phyloP scores from a whole-genome alignment of 1,139 yeast species.

The Blastobotrys buckinghamii region DNA sequence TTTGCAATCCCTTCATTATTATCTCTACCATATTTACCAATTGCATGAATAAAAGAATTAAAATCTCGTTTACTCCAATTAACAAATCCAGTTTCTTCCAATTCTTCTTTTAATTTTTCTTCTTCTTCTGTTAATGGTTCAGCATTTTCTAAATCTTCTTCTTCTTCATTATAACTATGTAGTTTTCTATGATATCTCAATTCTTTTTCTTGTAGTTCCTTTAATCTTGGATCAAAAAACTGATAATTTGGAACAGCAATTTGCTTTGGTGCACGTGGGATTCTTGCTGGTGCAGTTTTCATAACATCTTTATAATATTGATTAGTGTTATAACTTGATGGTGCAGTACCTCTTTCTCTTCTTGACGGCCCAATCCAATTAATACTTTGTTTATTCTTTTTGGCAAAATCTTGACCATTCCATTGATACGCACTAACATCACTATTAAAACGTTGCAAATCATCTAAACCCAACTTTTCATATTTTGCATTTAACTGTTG shows the following conservation, averaged over 20 bases:
- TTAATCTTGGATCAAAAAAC: constrained; percentile 66
- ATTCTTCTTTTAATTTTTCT: constrained; percentile 51
- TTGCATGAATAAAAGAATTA: constrained; percentile 74
- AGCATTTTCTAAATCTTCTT: constrained; percentile 52
- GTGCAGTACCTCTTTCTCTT: constrained; percentile 71
- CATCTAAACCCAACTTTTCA: constrained; percentile 83
- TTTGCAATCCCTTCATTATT: constrained; percentile 57
- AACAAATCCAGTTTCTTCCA: constrained; percentile 61
- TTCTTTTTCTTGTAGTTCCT: constrained; percentile 67
- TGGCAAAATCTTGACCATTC: constrained; percentile 93
- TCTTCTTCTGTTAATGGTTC: constrained; percentile 80
- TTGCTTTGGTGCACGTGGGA: constrained; percentile 51
- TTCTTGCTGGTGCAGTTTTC: constrained; percentile 38
- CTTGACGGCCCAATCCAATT: constrained; percentile 82
- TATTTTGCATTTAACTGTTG: constrained; percentile 70
- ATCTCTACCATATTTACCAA: constrained; percentile 75
- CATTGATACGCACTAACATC: constrained; percentile 89
- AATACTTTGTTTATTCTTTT: constrained; percentile 42
- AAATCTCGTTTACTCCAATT: constrained; percentile 91
- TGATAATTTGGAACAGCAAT: constrained; percentile 69
- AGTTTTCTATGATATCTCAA: constrained; percentile 67
- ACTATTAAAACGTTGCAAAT: constrained; percentile 80
- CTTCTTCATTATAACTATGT: constrained; percentile 44
- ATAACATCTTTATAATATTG: constrained; percentile 77
- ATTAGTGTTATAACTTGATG: constrained; percentile 78